Evolutionary conservation across 176 grass and related monocot species (phyloP).

Genomic region (Tuctoria greenei): DNA sequence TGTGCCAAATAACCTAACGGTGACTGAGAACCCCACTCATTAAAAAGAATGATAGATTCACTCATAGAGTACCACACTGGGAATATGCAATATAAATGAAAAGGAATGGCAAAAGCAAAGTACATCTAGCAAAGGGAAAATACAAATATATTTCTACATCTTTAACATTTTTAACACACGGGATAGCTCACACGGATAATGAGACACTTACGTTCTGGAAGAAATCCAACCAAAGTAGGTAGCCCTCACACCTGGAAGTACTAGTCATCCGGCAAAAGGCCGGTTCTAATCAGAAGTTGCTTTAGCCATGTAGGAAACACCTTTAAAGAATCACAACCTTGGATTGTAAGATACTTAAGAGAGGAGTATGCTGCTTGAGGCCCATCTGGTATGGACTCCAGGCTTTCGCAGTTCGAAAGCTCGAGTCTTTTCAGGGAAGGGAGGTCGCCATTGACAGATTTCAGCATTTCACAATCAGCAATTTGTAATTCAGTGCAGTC

Average conservation of each 20-base stretch:
- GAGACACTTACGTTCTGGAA: too few relatives aligned
- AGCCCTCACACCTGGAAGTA: too few relatives aligned
- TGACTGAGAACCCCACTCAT: too few relatives aligned
- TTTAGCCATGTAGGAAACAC: background rate
- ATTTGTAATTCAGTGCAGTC: rapidly evolving
- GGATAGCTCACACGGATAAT: too few relatives aligned
- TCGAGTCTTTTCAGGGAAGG: background rate
- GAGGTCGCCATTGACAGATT: too few relatives aligned
- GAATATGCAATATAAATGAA: background rate
- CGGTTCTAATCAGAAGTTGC: too few relatives aligned
- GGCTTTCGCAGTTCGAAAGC: rapidly evolving
- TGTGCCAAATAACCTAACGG: background rate
- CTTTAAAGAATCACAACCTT: rapidly evolving
- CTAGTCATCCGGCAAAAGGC: background rate
- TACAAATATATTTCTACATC: too few relatives aligned
- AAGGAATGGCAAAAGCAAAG: background rate
- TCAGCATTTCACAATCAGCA: rapidly evolving
- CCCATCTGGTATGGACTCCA: background rate
- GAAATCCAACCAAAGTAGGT: too few relatives aligned
- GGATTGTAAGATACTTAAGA: rapidly evolving
- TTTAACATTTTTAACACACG: too few relatives aligned
- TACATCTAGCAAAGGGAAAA: background rate
- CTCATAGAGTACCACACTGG: background rate
- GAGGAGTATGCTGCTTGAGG: conserved; percentile 3
- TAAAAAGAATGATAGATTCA: background rate